Evolutionary conservation across 1,284 basidiomycete species (phyloP).

Genomic region (Cutaneotrichosporon cyanovorans): DNA sequence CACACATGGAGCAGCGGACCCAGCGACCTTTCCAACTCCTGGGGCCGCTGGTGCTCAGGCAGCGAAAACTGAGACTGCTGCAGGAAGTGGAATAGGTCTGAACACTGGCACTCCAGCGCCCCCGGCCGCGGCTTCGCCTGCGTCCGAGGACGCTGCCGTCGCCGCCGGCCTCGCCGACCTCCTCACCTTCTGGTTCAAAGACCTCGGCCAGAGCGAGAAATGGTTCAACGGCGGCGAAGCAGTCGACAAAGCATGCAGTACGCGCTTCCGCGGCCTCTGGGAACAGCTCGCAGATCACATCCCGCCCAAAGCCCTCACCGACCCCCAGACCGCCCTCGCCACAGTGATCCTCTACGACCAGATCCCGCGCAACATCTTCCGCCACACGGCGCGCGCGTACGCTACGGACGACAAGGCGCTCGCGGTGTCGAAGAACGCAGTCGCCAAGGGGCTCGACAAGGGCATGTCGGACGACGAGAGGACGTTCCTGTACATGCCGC

Average conservation of each 20-base stretch:
- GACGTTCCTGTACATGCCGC: constrained; percentile 10
- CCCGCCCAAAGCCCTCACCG: background rate
- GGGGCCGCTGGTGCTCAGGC: too few species aligned
- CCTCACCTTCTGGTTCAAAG: too few species aligned
- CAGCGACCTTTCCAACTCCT: too few species aligned
- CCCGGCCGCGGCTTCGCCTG: too few species aligned
- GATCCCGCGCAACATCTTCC: constrained; percentile 11
- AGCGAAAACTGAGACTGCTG: too few species aligned
- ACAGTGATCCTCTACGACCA: constrained; percentile 7
- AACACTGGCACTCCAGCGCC: too few species aligned
- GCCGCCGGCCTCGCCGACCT: too few species aligned
- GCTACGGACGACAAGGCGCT: constrained; percentile 7
- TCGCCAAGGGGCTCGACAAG: constrained; percentile 4
- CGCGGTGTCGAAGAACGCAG: constrained; percentile 1
- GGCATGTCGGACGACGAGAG: background rate
- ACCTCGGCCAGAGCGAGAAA: constrained; percentile 11
- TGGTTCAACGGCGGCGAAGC: background rate
- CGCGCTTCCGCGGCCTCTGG: background rate
- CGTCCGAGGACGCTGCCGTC: too few species aligned
- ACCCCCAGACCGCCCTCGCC: constrained; percentile 1
- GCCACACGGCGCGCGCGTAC: constrained; percentile 3
- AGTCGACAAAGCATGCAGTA: background rate
- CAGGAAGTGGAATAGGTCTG: too few species aligned
- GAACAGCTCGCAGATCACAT: background rate
- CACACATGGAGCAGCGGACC: too few species aligned